Evolutionary conservation across 176 grass and related monocot genomes (phyloP), one percentile per base, ranked within the genome.

Genomic region (Rhynchospora breviuscula): DNA sequence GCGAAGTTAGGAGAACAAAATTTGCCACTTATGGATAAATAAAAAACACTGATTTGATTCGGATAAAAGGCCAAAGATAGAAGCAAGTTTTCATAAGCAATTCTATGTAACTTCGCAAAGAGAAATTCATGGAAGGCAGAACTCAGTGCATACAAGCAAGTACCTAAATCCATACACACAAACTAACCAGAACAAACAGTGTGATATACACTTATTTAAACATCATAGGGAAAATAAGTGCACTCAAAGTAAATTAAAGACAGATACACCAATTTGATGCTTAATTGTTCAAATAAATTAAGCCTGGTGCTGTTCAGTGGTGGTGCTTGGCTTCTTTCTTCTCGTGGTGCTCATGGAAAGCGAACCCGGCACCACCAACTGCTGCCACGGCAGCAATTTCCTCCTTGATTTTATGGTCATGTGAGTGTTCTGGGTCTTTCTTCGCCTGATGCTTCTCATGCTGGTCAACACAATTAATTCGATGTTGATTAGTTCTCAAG

Each of bases 371-470:
- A n/a, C 84, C 59, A 25, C 93, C 93, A 3, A 92, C 84, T 8
- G 88, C 86, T 2, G 84, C 84, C 3, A 85, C 86, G 25, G 93
- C 86, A 0, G 93, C 93, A 6, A 95, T 73, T 78, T 92, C 90
- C 90, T 95, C 90, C 56, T 83, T 85, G 59, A 85, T 48, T 86
- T 68, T 88, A 81, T 95, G 93, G 10, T 75, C 31, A 49, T 92
- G 90, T 7, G 79, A 81, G 13, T 89, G 83, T 82, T 92, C 90
- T 0, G 86, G 84, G 44, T 95, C 93, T 86, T 95, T 95, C 82
- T 94, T 94, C 0, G 88, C 78, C 86, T 94, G 59, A 61, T 92
- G 93, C 90, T 95, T 95, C 88, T 92, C 93, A 0, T 95, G 93
- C 93, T 92, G 73, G 0, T 59, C 26, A 71, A 53, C 25, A 79